These are phyloP conservation scores for Pichia insulana DNA, from an alignment of 805 yeast genomes.

Conservation along the genomic window DNA sequence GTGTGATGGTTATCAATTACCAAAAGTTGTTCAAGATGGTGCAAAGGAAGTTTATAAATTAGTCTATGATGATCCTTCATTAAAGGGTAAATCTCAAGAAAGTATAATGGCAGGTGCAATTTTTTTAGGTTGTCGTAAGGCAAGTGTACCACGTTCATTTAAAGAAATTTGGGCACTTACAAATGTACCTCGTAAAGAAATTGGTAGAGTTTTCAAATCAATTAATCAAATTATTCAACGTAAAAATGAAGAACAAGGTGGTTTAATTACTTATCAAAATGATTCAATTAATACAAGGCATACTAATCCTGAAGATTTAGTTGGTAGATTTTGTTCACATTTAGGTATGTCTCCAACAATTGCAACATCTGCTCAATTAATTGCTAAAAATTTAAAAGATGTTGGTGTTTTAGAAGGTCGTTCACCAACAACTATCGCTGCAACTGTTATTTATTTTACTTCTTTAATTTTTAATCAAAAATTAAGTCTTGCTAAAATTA, in stretches of 20 bases:
- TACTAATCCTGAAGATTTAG: constrained; percentile 88
- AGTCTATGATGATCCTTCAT: constrained; percentile 76
- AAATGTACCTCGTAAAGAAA: constrained; percentile 87
- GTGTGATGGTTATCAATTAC: constrained; percentile 94
- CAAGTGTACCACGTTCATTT: constrained; percentile 88
- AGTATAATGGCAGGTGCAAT: constrained; percentile 96
- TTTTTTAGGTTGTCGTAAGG: constrained; percentile 87
- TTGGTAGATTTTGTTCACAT: constrained; percentile 93
- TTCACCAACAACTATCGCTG: constrained; percentile 95
- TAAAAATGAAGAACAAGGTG: constrained; percentile 40
- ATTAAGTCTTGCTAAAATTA: constrained; percentile 68
- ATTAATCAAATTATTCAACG: constrained; percentile 54
- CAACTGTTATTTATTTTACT: constrained; percentile 93
- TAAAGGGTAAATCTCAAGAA: constrained; percentile 88
- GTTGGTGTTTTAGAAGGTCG: constrained; percentile 93
- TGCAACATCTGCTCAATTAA: constrained; percentile 86
- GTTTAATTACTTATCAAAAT: constrained; percentile 35
- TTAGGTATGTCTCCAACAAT: constrained; percentile 79
- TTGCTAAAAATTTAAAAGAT: constrained; percentile 83
- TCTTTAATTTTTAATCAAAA: constrained; percentile 78
- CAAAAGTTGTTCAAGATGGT: constrained; percentile 93
- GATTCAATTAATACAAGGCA: constrained; percentile 63
- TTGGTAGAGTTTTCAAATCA: constrained; percentile 81
- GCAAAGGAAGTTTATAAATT: constrained; percentile 93
- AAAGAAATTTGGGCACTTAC: constrained; percentile 95